Evolutionary conservation across 2,329 filamentous ascomycete species (phyloP).

Genomic region (Sclerotinia borealis): DNA sequence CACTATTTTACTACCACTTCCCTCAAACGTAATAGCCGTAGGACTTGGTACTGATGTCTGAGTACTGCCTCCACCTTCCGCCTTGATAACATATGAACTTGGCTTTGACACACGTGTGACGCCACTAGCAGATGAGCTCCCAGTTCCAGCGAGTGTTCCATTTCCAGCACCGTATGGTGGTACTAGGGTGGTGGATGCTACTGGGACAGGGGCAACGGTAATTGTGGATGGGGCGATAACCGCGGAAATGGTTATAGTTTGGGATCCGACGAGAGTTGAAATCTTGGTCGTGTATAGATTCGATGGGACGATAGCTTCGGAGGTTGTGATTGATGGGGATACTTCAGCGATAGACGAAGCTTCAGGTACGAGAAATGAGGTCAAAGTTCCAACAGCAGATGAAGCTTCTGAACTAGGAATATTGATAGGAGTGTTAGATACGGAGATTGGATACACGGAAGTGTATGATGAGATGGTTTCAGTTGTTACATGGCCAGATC

Average conservation of each 20-base stretch:
- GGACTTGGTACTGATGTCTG: background rate
- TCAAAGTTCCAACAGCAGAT: background rate
- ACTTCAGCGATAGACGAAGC: background rate
- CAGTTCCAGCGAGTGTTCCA: background rate
- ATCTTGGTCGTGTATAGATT: background rate
- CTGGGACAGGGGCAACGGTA: background rate
- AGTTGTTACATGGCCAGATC: slow-evolving; percentile 34
- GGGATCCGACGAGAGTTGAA: background rate
- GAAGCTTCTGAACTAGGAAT: background rate
- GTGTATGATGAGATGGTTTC: slow-evolving; percentile 40
- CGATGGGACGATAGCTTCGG: background rate
- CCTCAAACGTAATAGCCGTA: background rate
- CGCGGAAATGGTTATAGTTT: background rate
- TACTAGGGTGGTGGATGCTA: background rate
- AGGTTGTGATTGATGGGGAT: background rate
- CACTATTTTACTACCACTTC: background rate
- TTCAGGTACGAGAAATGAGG: background rate
- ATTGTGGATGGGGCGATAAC: background rate
- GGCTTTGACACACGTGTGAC: background rate
- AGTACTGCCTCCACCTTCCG: background rate
- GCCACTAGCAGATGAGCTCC: background rate
- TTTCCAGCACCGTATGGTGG: background rate
- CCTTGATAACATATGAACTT: background rate
- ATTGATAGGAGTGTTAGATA: background rate
- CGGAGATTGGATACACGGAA: slow-evolving; percentile 31